Percentiles rank a stretch among this genome's conserved stretches.
These are phyloP conservation scores for Cocos nucifera DNA, from an alignment of 176 grass and related monocot genomes.

Conservation along the genomic window DNA sequence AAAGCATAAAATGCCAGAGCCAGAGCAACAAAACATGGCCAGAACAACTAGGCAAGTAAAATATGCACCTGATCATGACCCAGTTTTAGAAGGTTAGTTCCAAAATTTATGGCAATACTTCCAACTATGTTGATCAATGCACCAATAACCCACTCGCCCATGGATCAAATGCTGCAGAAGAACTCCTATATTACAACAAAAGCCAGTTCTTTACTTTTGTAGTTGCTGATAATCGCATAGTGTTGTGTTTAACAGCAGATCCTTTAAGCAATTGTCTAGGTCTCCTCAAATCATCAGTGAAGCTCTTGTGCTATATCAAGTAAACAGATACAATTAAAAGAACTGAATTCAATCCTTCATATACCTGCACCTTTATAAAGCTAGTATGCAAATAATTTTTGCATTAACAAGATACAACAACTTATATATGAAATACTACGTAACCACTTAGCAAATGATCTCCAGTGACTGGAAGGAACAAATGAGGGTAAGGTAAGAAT, in stretches of 20 bases:
- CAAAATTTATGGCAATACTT: constrained; percentile 97
- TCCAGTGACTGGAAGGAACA: too few relatives aligned
- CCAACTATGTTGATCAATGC: constrained; percentile 95
- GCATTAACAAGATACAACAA: too few relatives aligned
- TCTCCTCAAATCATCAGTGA: too few relatives aligned
- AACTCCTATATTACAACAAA: constrained; percentile 7
- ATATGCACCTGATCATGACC: constrained; percentile 92
- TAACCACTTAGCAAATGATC: too few relatives aligned
- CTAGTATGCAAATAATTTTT: too few relatives aligned
- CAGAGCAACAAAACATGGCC: background rate
- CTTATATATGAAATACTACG: too few relatives aligned
- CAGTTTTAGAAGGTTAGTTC: constrained; percentile 97
- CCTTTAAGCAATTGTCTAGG: too few relatives aligned
- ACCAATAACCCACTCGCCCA: constrained; percentile 96
- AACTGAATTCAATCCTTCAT: too few relatives aligned
- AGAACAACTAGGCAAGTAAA: background rate
- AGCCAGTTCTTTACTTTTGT: constrained; percentile 1
- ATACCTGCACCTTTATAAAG: too few relatives aligned
- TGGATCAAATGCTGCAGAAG: constrained; percentile 25
- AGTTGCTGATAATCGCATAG: background rate
- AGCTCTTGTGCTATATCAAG: too few relatives aligned
- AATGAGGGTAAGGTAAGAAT: too few relatives aligned
- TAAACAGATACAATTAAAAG: too few relatives aligned
- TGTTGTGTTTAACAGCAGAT: background rate
- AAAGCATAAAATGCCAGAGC: constrained; percentile 2